Evolutionary conservation across 2,329 filamentous ascomycete genomes (phyloP), one percentile per base, ranked within the genome.

Genomic region (Trichoderma harzianum): DNA sequence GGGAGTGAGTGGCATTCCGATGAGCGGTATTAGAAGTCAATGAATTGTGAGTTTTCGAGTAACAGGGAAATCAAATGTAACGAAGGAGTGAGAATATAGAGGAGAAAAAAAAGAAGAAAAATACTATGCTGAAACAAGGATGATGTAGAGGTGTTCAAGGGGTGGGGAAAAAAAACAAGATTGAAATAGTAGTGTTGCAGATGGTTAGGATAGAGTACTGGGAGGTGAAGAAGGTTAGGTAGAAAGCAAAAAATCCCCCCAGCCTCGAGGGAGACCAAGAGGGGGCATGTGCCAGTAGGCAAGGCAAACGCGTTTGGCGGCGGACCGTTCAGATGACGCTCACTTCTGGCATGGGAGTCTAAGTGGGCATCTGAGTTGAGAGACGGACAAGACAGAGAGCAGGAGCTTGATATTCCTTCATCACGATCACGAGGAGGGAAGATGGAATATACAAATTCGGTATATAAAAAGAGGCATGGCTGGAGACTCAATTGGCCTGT

Each of bases 1-100:
- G 6, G 78, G 73, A 64, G 75, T 76, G 5, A 76, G 75, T 30
- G 78, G 77, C 81, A 83, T 83, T 16, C 30, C 63, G 55, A 28
- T 43, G 21, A 34, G n/a, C 16, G 11, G 30, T 16, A 28, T 26
- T 21, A 14, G 28, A 21, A 16, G 26, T 39, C 30, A 30, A 53
- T 12, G 34, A 30, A n/a, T 26, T 62, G 26, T 43, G 7, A n/a
- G 10, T 32, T 32, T 69, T 21, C 18, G 26, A 18, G 24, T 26
- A n/a, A n/a, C 11, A 6, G 3, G 3, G 39, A 39, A 28, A 60
- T 34, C 30, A 28, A 57, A 57, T n/a, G 21, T 24, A 51, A 51
- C n/a, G 39, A 28, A 57, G 14, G 18, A 11, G 16, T 34, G 14
- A 43, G 14, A 21, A 11, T 5, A 39, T 30, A 12, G 43, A 8